Evolutionary conservation across 2,329 filamentous ascomycete species (phyloP).

Genomic region (Cladosporium velox): DNA sequence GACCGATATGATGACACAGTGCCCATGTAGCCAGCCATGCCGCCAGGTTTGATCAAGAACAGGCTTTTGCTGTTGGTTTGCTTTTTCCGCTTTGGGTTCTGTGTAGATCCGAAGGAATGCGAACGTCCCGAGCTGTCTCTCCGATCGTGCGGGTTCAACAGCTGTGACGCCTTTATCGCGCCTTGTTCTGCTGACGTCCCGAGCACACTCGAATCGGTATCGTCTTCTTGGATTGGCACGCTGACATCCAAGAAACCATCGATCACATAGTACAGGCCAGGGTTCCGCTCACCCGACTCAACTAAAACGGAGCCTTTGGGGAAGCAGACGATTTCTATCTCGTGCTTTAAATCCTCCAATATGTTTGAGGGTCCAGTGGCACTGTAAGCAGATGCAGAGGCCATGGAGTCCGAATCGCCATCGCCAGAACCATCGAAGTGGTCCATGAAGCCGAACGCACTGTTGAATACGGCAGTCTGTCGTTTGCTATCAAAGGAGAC

Average conservation of each 20-base stretch:
- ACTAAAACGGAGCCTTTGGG: slow-evolving; percentile 92
- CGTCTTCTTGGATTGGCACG: slow-evolving; percentile 71
- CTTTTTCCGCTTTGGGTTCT: slow-evolving; percentile 42
- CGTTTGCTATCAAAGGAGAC: slow-evolving; percentile 80
- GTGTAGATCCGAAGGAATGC: slow-evolving; percentile 12
- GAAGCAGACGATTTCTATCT: slow-evolving; percentile 96
- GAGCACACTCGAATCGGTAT: slow-evolving; percentile 46
- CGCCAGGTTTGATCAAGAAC: slow-evolving; percentile 90
- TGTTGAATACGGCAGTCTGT: slow-evolving; percentile 77
- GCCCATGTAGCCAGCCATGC: slow-evolving; percentile 89
- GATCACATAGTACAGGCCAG: slow-evolving; percentile 94
- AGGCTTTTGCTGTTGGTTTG: slow-evolving; percentile 68
- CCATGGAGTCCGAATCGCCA: slow-evolving; percentile 82
- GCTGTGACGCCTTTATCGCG: slow-evolving; percentile 40
- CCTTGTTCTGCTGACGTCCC: slow-evolving; percentile 42
- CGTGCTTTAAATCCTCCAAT: slow-evolving; percentile 80
- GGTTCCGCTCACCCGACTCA: slow-evolving; percentile 95
- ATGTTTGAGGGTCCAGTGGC: slow-evolving; percentile 65
- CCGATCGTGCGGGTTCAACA: slow-evolving; percentile 17
- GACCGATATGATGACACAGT: slow-evolving; percentile 94
- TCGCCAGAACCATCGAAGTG: slow-evolving; percentile 75
- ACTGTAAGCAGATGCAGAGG: slow-evolving; percentile 50
- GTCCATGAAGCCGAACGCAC: slow-evolving; percentile 63
- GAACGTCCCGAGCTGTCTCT: slow-evolving; percentile 13
- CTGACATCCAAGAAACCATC: slow-evolving; percentile 96